phyloP scores from a whole-genome alignment of 1,284 basidiomycete species.

The Sanghuangporus baumii region DNA sequence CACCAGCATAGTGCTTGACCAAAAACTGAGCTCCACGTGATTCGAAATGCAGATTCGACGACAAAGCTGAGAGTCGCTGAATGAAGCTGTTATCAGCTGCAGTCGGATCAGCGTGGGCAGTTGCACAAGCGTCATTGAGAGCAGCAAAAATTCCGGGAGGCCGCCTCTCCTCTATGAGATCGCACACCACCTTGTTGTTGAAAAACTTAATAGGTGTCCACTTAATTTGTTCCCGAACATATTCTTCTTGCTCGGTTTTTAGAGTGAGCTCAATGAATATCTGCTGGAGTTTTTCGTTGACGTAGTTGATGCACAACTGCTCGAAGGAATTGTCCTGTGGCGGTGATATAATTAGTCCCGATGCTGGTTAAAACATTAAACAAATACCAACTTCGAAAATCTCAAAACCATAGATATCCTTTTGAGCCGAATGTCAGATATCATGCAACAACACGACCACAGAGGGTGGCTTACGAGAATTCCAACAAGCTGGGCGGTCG shows the following conservation, averaged over 20 bases:
- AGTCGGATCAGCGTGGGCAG: conserved; percentile 94
- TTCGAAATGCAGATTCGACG: conserved; percentile 88
- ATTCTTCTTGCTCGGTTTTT: conserved; percentile 99
- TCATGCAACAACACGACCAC: not conserved
- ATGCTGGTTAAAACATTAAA: not conserved
- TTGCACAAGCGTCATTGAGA: conserved; percentile 96
- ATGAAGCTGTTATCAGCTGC: conserved; percentile 98
- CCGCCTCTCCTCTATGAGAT: conserved; percentile 93
- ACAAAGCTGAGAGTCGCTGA: conserved; percentile 80
- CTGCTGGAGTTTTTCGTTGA: conserved; percentile 99
- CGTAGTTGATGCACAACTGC: conserved; percentile 99
- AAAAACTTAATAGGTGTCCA: conserved; percentile 99
- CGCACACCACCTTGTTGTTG: conserved; percentile 96
- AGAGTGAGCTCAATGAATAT: conserved; percentile 99
- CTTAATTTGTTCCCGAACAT: conserved; percentile 96
- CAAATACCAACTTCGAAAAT: conserved; percentile 74
- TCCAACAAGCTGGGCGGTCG: conserved; percentile 85
- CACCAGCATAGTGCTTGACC: conserved; percentile 94
- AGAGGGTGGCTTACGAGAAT: conserved; percentile 60
- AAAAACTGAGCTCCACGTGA: conserved; percentile 87
- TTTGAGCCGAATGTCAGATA: not conserved
- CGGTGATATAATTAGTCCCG: not conserved
- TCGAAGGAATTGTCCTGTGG: conserved; percentile 94
- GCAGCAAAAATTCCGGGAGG: conserved; percentile 98
- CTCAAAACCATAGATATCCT: conserved; percentile 98